Base-by-base conservation (phyloP, 2,329 filamentous ascomycete genomes). In the Lasiodiplodia sp. region DNA sequence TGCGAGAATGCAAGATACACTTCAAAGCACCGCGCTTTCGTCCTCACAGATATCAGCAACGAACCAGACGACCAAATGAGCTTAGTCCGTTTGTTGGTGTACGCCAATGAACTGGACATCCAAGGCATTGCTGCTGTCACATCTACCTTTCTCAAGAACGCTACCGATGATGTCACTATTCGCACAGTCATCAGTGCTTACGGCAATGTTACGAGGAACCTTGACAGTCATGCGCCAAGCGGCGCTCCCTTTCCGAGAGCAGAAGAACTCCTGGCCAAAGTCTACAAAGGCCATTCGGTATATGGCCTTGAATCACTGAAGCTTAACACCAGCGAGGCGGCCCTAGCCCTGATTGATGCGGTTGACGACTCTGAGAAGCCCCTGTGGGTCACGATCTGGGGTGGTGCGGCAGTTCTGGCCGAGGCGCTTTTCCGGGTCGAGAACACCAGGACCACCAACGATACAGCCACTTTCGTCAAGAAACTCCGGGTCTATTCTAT, bases 401-500 rank as follows among this genome's bases (percentile, higher is more conserved):
- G 85, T 14, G 85, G 86, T 10, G 79, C 81, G 12, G 86, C 85
- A 66, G 80, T 84, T 1, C 78, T 87, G 2, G 85, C 84, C 1
- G 81, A 85, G 70, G 84, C 81, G 1, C 78, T 87, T 4, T 72
- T 79, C 47, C 73, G 81, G n/a, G 77, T 83, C 31, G 72, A 73
- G 6, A 64, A 70, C 84, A 1, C 76, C 71, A n/a, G 63, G 70
- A 68, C 67, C 53, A 69, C 72, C 18, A 44, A 70, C 0, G 79
- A 83, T 0, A 75, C 80, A 1, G 73, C 76, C 0, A 68, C 68
- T 0, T 76, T 87, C 23, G 75, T 79, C 2, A 71, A 76, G 2
- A 83, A 83, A 70, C 74, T 87, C 4, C 79, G 85, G 12, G 80
- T 87, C 8, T 87, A 87, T 73, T 73, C 84, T 49, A 86, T 86